Evolutionary conservation across 2,329 filamentous ascomycete genomes (phyloP), one percentile per base, ranked within the genome.

Genomic region (Penicillium sp.): DNA sequence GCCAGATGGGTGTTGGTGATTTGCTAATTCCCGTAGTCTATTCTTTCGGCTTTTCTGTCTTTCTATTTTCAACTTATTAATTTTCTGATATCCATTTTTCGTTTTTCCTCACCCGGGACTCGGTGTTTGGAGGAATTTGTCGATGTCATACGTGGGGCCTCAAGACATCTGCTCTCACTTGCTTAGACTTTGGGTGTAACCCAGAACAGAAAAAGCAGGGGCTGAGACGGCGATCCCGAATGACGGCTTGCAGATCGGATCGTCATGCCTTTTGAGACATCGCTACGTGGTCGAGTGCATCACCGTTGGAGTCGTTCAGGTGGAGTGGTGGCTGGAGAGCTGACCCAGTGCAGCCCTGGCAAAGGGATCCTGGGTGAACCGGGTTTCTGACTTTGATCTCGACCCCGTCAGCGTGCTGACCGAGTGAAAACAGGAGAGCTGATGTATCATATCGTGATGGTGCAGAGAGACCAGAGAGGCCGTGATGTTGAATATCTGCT

Each of bases 211-310:
- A 53, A 60, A 44, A 38, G 51, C 51, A 31, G 46, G 55, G 50
- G 52, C 52, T 58, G 50, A 49, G 54, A 36, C 51, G 57, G 52
- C 49, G 61, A 62, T 62, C 61, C 56, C 52, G 47, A 53, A 50
- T 59, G 59, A 60, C 52, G 58, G 57, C 56, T 56, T 62, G 61
- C 61, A 64, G 60, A 62, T 64, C 61, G 33, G 61, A 64, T 64
- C 60, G 61, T 53, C 60, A 52, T 51, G 52, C 52, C 33, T 49
- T 49, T 59, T 59, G 58, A 61, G 51, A 58, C 51, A 57, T 42
- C 16, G 28, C 44, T 61, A 61, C 59, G 58, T 62, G 59, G 57
- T 62, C 54, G 52, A 61, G 49, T 53, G 49, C 49, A 55, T 58
- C 54, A 42, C 54, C 58, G 59, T 61, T 61, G 49, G 48, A 47